Evolutionary conservation across 345 rosid genomes (phyloP).

Genomic region (Salix koriyanagi): DNA sequence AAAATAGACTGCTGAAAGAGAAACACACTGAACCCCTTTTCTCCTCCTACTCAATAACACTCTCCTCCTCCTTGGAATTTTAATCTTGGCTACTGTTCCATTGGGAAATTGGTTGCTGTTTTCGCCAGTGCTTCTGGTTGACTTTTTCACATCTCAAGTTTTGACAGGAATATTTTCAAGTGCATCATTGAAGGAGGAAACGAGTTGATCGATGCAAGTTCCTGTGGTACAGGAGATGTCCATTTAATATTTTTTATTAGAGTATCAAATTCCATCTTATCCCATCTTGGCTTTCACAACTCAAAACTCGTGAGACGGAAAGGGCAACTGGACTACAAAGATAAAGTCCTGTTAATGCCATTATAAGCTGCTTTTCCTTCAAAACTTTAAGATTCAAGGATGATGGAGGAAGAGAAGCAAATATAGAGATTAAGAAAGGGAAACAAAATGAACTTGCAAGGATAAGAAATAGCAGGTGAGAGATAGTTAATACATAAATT

Average conservation of each 20-base stretch:
- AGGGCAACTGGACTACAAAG: background rate
- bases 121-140: background rate
- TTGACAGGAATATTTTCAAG: background rate
- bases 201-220: no score
- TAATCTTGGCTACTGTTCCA: background rate
- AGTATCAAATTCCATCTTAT: background rate
- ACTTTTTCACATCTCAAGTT: background rate
- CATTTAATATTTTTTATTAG: background rate
- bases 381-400: background rate
- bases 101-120: background rate
- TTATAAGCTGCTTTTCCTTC: background rate
- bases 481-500: slow-evolving; percentile 15
- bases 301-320: background rate
- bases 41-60: background rate
- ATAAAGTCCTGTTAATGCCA: background rate
- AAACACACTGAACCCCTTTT: background rate
- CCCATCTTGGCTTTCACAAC: no score
- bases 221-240: no score
- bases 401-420: background rate
- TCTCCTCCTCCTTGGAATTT: background rate
- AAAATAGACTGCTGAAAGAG: background rate
- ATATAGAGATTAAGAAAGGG: background rate
- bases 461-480: background rate
- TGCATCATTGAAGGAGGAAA: background rate
- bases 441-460: background rate